Evolutionary conservation across 495 filamentous ascomycete species (phyloP), one percentile per base, ranked within the genome.

Genomic region (Lepidopterella palustris): DNA sequence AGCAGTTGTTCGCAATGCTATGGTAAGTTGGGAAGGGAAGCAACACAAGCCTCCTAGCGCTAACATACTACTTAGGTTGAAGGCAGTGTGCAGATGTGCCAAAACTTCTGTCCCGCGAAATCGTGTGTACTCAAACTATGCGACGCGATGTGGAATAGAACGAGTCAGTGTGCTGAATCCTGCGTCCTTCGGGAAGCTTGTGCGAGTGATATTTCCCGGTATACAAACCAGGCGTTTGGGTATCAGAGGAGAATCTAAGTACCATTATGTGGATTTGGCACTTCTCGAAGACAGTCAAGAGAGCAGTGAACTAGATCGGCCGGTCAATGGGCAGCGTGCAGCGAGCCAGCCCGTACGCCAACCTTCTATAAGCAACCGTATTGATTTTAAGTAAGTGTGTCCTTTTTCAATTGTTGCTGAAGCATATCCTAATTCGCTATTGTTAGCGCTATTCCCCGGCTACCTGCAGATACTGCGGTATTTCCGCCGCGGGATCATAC

Each of bases 1-100:
- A 96, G 60, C 93, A 98, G 76, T 85, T 98, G 24, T 97, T 97
- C 71, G 93, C 93, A 13, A 95, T 98, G 89, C 84, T 95, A 58
- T 98, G 93, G 93, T 97, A 83, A 62, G 80, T 71, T 23, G 4
- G 23, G 21, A 45, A 56, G 70, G 25, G 55, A 15, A 18, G 15
- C 15, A 20, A 4, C 11, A 5, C 18, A 0, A 10, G 15, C 13
- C 23, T n/a, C 5, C 10, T 28, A 27, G 15, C 21, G 26, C 39
- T 58, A 51, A 64, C 64, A 45, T 26, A 53, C 35, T 35, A 13
- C 5, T 4, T 69, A 96, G 92, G 92, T 79, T 97, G 66, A 87
- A 85, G 69, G 78, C 84, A 56, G 87, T 88, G 10, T 97, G 93
- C 70, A 81, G 83, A 52, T 87, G 83, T 59, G 89, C 86, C 13